Percentiles rank a stretch among this genome's conserved stretches.
Evolutionary conservation across 1,284 basidiomycete genomes (phyloP).

Genomic region (Phaffia rhodozyma): DNA sequence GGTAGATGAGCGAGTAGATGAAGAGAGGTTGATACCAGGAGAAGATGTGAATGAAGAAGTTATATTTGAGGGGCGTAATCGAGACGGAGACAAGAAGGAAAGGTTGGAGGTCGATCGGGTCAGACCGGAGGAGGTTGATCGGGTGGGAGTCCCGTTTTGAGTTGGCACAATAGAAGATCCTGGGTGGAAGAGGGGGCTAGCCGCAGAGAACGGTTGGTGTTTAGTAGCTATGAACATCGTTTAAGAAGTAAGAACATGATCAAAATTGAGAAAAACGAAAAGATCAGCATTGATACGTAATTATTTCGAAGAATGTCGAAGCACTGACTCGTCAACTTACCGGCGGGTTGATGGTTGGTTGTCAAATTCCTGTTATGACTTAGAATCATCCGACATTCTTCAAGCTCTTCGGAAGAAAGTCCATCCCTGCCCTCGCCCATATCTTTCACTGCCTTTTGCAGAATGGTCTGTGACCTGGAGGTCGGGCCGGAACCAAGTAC

Average conservation of each 20-base stretch:
- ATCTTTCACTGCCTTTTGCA: too few relatives aligned
- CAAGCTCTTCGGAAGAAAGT: too few relatives aligned
- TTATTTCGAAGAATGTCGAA: not conserved
- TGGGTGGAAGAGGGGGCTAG: too few relatives aligned
- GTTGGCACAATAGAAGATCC: slow-evolving; percentile 10
- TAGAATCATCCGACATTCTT: too few relatives aligned
- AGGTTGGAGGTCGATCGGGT: slow-evolving; percentile 5
- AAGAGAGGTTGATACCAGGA: too few relatives aligned
- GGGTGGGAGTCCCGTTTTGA: not conserved
- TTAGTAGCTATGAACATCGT: not conserved
- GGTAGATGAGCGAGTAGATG: not conserved
- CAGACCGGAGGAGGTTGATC: not conserved
- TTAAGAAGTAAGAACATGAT: not conserved
- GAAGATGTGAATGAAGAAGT: too few relatives aligned
- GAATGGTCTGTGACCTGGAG: too few relatives aligned
- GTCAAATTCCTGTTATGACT: not conserved
- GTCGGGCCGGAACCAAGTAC: too few relatives aligned
- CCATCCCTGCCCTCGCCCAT: too few relatives aligned
- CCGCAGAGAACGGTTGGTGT: not conserved
- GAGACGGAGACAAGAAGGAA: slow-evolving; percentile 15
- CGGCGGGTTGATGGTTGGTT: not conserved
- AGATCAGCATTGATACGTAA: not conserved
- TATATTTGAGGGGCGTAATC: too few relatives aligned
- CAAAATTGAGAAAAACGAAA: not conserved
- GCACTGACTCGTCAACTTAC: not conserved